A percentile compares a stretch with the other conserved stretches of the same genome.
Conservation (phyloP, 306 rosid genomes). For the Delonix regia region DNA sequence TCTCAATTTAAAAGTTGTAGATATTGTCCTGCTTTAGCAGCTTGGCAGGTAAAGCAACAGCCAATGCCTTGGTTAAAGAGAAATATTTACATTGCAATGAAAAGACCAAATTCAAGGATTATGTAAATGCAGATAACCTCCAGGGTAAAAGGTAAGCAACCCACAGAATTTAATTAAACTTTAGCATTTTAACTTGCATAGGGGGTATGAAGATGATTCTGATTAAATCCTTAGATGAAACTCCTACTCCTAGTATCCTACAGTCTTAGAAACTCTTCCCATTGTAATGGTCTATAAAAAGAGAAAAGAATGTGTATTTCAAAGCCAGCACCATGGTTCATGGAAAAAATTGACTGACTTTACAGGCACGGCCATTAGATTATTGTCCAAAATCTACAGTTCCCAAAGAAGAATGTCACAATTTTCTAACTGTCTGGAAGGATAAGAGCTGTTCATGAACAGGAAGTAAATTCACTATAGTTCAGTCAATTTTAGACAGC, state of each 20-base stretch:
- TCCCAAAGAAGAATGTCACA: background rate
- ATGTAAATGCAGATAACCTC: background rate
- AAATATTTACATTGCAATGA: background rate
- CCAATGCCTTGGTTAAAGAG: slow-evolving; percentile 18
- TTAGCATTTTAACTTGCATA: slow-evolving; percentile 14
- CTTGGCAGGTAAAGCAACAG: slow-evolving; percentile 29
- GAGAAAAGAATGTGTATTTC: background rate
- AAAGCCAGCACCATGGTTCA: background rate
- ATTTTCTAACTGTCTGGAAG: background rate
- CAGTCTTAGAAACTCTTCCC: slow-evolving; percentile 17
- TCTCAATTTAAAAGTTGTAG: slow-evolving; percentile 4
- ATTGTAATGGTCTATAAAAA: background rate
- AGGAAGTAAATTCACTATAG: slow-evolving; percentile 13
- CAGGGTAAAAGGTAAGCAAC: slow-evolving; percentile 5
- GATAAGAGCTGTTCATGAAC: background rate
- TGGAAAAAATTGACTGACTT: background rate
- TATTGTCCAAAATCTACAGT: background rate
- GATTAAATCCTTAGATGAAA: slow-evolving; percentile 20
- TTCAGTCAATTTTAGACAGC: background rate
- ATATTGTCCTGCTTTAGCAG: slow-evolving; percentile 12
- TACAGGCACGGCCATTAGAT: background rate
- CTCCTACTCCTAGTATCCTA: slow-evolving; percentile 3
- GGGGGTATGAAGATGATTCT: slow-evolving; percentile 5
- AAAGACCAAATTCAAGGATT: background rate
- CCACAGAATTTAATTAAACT: slow-evolving; percentile 16